A percentile compares a stretch with the other conserved stretches of the same genome.
Evolutionary conservation across 805 yeast species (phyloP).

Genomic region (Henningerozyma blattae): DNA sequence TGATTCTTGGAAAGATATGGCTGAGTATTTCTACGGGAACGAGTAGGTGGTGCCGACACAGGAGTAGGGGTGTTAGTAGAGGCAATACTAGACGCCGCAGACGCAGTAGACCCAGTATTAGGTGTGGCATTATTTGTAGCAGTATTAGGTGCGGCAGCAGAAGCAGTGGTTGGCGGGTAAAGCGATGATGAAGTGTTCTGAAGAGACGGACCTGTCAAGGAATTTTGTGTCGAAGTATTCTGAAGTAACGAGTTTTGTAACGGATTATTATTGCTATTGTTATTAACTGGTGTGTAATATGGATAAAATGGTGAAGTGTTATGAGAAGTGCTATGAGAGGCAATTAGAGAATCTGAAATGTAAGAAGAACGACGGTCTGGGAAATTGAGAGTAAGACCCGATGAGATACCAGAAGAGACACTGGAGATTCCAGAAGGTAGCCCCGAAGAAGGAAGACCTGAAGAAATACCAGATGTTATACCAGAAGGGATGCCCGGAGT

Average conservation of each 20-base stretch:
- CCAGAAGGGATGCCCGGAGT: not conserved
- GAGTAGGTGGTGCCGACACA: not conserved
- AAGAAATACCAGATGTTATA: not conserved
- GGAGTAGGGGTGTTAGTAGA: not conserved
- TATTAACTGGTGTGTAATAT: not conserved
- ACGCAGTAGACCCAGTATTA: not conserved
- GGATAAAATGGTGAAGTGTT: not conserved
- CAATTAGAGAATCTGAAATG: slow-evolving; percentile 52
- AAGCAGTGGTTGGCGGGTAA: not conserved
- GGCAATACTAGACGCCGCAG: not conserved
- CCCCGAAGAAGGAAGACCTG: not conserved
- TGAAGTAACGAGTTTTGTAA: not conserved
- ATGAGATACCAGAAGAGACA: not conserved
- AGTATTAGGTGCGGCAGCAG: not conserved
- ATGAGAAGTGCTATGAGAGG: slow-evolving; percentile 7
- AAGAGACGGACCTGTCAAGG: not conserved
- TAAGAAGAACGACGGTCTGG: slow-evolving; percentile 60
- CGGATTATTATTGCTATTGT: not conserved
- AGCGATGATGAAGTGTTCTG: not conserved
- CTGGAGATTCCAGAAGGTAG: not conserved
- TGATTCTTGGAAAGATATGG: not conserved
- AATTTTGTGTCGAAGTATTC: not conserved
- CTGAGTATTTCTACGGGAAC: slow-evolving; percentile 3
- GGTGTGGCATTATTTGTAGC: not conserved
- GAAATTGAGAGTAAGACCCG: not conserved